Percentiles rank a stretch among this genome's conserved stretches.
Conservation (phyloP, 1,284 basidiomycete species). For the Phellinidium pouzarii region DNA sequence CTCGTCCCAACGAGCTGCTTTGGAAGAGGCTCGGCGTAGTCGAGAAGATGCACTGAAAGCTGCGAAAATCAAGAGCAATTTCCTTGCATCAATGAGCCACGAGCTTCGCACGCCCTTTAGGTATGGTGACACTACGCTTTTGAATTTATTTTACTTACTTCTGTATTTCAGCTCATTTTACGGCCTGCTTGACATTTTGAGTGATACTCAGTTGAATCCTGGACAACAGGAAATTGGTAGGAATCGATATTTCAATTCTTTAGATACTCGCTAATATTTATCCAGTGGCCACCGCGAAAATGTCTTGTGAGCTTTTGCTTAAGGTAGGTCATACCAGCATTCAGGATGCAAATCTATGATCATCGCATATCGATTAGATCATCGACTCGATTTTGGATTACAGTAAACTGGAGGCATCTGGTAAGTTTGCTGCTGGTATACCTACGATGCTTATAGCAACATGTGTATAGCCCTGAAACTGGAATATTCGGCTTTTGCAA, state of each 20-base stretch:
- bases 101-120: slow-evolving; percentile 67
- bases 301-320: slow-evolving; percentile 62
- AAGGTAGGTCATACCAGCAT: slow-evolving; percentile 36
- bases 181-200: slow-evolving; percentile 59
- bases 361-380: slow-evolving; percentile 36
- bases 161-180: slow-evolving; percentile 54
- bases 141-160: background rate
- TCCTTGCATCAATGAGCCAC: slow-evolving; percentile 69
- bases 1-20: slow-evolving; percentile 53
- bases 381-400: slow-evolving; percentile 71
- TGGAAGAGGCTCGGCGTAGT: slow-evolving; percentile 60
- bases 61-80: slow-evolving; percentile 72
- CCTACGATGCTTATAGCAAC: slow-evolving; percentile 11
- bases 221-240: slow-evolving; percentile 63
- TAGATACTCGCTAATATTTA: slow-evolving; percentile 5
- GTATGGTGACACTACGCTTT: too few species aligned
- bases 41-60: slow-evolving; percentile 65
- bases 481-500: slow-evolving; percentile 56
- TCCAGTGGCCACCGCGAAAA: slow-evolving; percentile 64
- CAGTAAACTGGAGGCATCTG: slow-evolving; percentile 67
- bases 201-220: slow-evolving; percentile 56
- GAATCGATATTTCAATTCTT: background rate
- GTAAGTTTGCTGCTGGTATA: slow-evolving; percentile 25
- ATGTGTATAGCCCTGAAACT: slow-evolving; percentile 49
- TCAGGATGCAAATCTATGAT: background rate